Percentiles rank a stretch among this genome's conserved stretches.
These are phyloP conservation scores for Penicillium sp. DNA, from an alignment of 2,329 filamentous ascomycete genomes.

Conservation along the genomic window DNA sequence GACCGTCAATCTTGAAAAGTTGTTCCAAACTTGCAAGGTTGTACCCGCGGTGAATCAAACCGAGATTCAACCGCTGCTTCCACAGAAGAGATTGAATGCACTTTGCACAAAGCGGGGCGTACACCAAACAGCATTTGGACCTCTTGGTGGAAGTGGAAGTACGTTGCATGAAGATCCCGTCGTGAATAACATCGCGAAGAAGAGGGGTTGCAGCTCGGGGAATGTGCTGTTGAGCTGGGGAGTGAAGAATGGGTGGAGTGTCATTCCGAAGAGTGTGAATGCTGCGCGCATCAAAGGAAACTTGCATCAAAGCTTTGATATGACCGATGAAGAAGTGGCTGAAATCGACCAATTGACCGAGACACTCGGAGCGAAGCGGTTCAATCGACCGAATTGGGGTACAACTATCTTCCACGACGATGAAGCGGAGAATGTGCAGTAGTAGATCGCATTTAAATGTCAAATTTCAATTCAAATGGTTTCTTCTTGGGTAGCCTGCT, in stretches of 20 bases:
- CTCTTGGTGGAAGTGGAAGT: constrained; percentile 19
- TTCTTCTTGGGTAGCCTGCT: too few relatives aligned
- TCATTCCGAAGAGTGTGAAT: constrained; percentile 19
- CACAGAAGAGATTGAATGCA: constrained; percentile 37
- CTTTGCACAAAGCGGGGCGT: constrained; percentile 37
- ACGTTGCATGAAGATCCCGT: constrained; percentile 13
- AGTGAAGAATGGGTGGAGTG: constrained; percentile 19
- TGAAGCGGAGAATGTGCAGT: constrained; percentile 7
- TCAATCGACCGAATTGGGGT: constrained; percentile 27
- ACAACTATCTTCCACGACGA: constrained; percentile 26
- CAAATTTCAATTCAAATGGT: too few relatives aligned
- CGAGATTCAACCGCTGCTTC: constrained; percentile 42
- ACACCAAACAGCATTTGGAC: constrained; percentile 40
- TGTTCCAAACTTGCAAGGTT: constrained; percentile 14
- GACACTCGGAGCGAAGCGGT: constrained; percentile 18
- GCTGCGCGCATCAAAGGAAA: constrained; percentile 12
- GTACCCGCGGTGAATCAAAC: constrained; percentile 37
- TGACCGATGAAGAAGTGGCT: constrained; percentile 14
- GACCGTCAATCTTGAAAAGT: constrained; percentile 17
- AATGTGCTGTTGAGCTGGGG: constrained; percentile 22
- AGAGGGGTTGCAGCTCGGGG: constrained; percentile 14
- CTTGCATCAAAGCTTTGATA: constrained; percentile 12
- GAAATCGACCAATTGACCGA: constrained; percentile 15
- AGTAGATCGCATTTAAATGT: neutral
- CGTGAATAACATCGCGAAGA: constrained; percentile 13